Conservation (phyloP, 2,329 filamentous ascomycete species). For the Scytalidium sp. region DNA sequence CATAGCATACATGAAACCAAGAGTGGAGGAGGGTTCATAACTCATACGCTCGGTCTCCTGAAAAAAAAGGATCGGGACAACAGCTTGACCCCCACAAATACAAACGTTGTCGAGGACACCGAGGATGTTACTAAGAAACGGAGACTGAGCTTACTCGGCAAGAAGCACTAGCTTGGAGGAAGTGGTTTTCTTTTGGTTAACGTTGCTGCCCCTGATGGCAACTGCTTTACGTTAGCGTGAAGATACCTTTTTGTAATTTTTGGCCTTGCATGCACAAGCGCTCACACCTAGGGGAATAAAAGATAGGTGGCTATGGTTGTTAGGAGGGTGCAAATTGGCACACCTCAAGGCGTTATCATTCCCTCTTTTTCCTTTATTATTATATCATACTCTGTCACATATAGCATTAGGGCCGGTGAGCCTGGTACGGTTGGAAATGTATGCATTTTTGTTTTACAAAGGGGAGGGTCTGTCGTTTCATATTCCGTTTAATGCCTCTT, state of each 20-base stretch:
- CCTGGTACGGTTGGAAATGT: background rate
- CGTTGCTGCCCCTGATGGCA: background rate
- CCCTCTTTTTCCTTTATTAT: too few species aligned
- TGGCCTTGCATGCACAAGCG: background rate
- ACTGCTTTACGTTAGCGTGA: background rate
- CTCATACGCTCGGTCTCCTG: conserved; percentile 16
- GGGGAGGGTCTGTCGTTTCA: background rate
- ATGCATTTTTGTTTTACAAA: background rate
- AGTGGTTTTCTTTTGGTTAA: background rate
- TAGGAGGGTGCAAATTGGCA: background rate
- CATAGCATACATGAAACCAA: conserved; percentile 1
- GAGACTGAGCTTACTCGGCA: conserved; percentile 26
- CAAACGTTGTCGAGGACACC: conserved; percentile 9
- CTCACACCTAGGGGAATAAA: too few species aligned
- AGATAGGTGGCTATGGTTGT: background rate
- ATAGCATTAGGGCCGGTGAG: background rate
- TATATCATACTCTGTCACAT: background rate
- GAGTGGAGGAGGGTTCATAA: conserved; percentile 16
- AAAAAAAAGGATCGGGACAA: conserved; percentile 16
- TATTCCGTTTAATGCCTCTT: too few species aligned
- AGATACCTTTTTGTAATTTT: background rate
- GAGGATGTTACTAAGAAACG: conserved; percentile 24
- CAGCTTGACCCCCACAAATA: conserved; percentile 5
- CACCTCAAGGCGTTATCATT: too few species aligned
- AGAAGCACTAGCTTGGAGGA: conserved; percentile 16